Evolutionary conservation across 805 yeast genomes (phyloP).

Genomic region (Huiozyma naganishii): DNA sequence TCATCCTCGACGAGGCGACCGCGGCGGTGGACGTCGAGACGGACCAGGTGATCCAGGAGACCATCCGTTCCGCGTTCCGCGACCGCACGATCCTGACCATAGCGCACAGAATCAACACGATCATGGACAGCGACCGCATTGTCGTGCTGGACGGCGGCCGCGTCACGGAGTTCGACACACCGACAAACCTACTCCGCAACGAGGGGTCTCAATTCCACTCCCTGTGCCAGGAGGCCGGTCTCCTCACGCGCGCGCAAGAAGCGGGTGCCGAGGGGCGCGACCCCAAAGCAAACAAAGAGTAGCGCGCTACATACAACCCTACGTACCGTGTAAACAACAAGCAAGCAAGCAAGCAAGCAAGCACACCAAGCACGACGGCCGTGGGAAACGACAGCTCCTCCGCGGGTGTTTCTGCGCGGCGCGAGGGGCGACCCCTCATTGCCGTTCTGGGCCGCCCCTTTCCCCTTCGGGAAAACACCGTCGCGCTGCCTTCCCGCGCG

Average conservation of each 20-base stretch:
- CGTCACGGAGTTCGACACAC: constrained; percentile 69
- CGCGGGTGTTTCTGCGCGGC: not conserved
- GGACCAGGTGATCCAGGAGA: constrained; percentile 64
- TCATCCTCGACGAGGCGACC: constrained; percentile 77
- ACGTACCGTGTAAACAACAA: not conserved
- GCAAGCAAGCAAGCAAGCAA: not conserved
- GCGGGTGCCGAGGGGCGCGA: not conserved
- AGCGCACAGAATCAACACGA: constrained; percentile 77
- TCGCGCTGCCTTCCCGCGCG: not conserved
- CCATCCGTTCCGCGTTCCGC: constrained; percentile 63
- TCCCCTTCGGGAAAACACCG: not conserved
- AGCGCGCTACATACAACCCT: not conserved
- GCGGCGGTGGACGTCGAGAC: constrained; percentile 86
- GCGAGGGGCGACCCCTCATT: not conserved
- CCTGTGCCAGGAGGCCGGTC: constrained; percentile 75
- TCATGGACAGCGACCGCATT: constrained; percentile 70
- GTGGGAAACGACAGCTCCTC: not conserved
- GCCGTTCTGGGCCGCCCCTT: not conserved
- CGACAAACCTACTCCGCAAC: constrained; percentile 52
- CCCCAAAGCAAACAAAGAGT: not conserved
- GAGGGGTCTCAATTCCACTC: constrained; percentile 65
- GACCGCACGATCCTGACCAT: constrained; percentile 73
- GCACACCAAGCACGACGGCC: too few relatives aligned
- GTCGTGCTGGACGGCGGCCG: constrained; percentile 66
- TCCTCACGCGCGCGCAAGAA: constrained; percentile 8